Conservation (phyloP, 805 yeast species). For the Debaryomyces maramus region DNA sequence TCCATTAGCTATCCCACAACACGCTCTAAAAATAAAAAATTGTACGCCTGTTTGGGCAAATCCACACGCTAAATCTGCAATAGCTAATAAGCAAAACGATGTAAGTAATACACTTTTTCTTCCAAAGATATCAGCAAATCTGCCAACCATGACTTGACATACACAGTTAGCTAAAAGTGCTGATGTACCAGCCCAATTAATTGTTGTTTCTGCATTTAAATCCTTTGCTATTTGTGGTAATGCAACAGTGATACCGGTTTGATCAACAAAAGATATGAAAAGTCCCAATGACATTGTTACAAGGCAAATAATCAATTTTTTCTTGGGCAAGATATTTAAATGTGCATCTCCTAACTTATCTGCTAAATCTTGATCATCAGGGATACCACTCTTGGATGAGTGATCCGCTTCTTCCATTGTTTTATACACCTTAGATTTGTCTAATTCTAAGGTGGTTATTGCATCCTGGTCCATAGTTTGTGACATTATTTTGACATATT, state of each 20-base stretch:
- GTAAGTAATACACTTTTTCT: constrained; percentile 45
- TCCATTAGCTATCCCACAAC: constrained; percentile 62
- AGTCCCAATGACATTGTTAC: constrained; percentile 34
- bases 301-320: constrained; percentile 33
- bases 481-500: no score
- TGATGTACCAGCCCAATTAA: constrained; percentile 73
- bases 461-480: no score
- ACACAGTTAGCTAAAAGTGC: constrained; percentile 69
- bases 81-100: constrained; percentile 45
- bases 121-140: constrained; percentile 59
- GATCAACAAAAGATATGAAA: constrained; percentile 45
- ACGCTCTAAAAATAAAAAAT: constrained; percentile 50
- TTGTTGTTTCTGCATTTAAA: constrained; percentile 42
- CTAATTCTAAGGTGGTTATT: no score
- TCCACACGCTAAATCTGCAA: constrained; percentile 46
- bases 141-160: constrained; percentile 54
- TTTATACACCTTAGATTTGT: no score
- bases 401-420: no score
- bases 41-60: constrained; percentile 44
- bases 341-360: constrained; percentile 41
- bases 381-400: no score
- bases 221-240: constrained; percentile 46
- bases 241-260: constrained; percentile 44
- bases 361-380: constrained; percentile 11
- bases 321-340: constrained; percentile 36